phyloP scores from a whole-genome alignment of 306 rosid species.

The Cucumis hystrix region DNA sequence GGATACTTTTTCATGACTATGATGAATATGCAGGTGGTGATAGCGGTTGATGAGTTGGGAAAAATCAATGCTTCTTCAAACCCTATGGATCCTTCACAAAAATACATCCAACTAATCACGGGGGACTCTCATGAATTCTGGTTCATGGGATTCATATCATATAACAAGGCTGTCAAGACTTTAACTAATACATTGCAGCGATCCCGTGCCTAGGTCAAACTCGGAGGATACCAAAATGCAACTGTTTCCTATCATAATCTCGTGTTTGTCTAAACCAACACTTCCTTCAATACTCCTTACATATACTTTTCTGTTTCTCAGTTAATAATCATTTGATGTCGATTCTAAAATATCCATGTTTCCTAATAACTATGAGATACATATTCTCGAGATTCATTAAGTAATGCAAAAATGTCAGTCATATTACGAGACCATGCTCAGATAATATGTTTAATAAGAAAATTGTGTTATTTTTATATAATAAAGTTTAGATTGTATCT shows the following conservation, averaged over 20 bases:
- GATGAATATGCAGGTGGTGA: slow-evolving; percentile 29
- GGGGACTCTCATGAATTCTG: slow-evolving; percentile 55
- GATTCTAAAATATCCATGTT: not conserved
- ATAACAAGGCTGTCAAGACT: slow-evolving; percentile 50
- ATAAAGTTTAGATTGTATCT: not conserved
- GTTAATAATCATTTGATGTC: too few relatives aligned
- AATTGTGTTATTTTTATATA: not conserved
- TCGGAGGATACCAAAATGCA: not conserved
- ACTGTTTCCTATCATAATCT: not conserved
- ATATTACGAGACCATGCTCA: too few relatives aligned
- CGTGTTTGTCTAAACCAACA: not conserved
- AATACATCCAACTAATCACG: slow-evolving; percentile 30
- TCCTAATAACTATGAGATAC: not conserved
- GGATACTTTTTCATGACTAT: slow-evolving; percentile 1
- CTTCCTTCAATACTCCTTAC: not conserved
- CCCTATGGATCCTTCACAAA: slow-evolving; percentile 41
- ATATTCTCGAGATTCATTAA: not conserved
- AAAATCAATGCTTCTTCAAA: slow-evolving; percentile 35
- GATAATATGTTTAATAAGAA: not conserved
- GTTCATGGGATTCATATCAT: slow-evolving; percentile 69
- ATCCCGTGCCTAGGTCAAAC: not conserved
- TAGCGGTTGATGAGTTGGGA: slow-evolving; percentile 37
- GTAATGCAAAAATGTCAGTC: too few relatives aligned
- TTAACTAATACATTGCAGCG: slow-evolving; percentile 24
- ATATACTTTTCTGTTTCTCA: too few relatives aligned